Evolutionary conservation across 139 green algal genomes (phyloP), one percentile per base, ranked within the genome.

Genomic region (Chloropicon primus): DNA sequence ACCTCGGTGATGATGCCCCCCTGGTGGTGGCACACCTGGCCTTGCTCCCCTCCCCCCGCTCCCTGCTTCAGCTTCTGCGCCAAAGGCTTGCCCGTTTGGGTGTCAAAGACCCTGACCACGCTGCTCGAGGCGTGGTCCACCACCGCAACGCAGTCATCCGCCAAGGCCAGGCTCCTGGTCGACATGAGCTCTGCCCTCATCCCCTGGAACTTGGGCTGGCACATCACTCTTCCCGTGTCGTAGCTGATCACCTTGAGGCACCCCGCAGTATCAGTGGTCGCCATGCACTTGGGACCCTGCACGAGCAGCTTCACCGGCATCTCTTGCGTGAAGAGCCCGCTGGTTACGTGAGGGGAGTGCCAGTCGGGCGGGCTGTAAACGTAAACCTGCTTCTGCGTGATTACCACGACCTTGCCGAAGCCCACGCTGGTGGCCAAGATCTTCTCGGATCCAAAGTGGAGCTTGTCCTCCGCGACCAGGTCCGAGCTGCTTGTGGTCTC

Each of bases 311-410:
- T 87, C 3, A 23, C 25, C 53, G 17, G 54, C 25, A 78, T 53
- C 2, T 29, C 41, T 17, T 26, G 25, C 24, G 82, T 84, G 72
- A 88, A 82, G 74, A 91, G 89, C 2, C 91, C 72, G 82, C 91
- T 88, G 82, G 92, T 87, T 26, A 92, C 91, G 79, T 92, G 84
- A 1, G 90, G 90, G 53, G 87, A 90, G 83, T 86, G 88, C 27
- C 83, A 88, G 81, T 90, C 91, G 54, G 21, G 74, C 24, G 82
- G 87, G 76, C 29, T 82, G 84, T 91, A 93, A 24, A 94, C 83
- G 81, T 88, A 86, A 74, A 84, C 90, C 80, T 94, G 90, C 17
- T 80, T 91, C 27, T 85, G 75, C 5, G 89, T 94, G n/a, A 85
- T 81, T 26, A 94, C 87, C 24, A 94, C 85, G 5, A 74, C 23